These are phyloP conservation scores for Ceratonia siliqua DNA, from an alignment of 306 rosid species.

Conservation along the genomic window DNA sequence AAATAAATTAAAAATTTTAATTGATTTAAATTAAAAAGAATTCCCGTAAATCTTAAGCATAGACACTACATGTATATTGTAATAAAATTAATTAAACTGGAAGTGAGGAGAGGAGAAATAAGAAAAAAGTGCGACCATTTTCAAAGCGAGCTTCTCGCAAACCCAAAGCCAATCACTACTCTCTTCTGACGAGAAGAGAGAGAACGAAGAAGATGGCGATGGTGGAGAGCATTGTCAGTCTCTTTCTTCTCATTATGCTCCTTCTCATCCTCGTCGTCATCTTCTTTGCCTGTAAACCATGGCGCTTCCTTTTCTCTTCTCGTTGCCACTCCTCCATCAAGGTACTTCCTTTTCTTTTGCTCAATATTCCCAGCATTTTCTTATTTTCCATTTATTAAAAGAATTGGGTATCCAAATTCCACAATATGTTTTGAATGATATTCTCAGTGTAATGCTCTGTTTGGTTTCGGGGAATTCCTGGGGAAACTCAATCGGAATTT, in stretches of 20 bases:
- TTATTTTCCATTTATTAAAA: not conserved
- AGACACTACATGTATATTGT: not conserved
- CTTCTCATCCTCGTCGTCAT: constrained; percentile 54
- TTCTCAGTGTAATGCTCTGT: constrained; percentile 20
- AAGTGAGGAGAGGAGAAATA: not conserved
- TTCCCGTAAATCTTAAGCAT: too few species aligned
- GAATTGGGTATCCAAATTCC: not conserved
- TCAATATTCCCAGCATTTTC: not conserved
- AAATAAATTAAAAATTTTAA: too few species aligned
- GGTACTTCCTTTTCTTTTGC: constrained; percentile 32
- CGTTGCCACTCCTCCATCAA: constrained; percentile 49
- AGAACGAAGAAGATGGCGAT: constrained; percentile 60
- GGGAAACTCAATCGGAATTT: not conserved
- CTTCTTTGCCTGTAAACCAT: constrained; percentile 66
- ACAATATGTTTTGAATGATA: not conserved
- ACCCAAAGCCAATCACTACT: constrained; percentile 36
- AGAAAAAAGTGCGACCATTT: constrained; percentile 50
- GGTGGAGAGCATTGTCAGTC: constrained; percentile 49
- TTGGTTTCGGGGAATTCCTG: constrained; percentile 36
- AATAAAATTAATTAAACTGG: not conserved
- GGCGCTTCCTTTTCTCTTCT: constrained; percentile 59
- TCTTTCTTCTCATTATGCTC: constrained; percentile 57
- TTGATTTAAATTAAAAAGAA: too few species aligned
- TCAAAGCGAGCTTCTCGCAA: constrained; percentile 70
- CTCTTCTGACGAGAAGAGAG: constrained; percentile 25